Evolutionary conservation across 1,284 basidiomycete genomes (phyloP).

Genomic region (Hemileccinum hortonii): DNA sequence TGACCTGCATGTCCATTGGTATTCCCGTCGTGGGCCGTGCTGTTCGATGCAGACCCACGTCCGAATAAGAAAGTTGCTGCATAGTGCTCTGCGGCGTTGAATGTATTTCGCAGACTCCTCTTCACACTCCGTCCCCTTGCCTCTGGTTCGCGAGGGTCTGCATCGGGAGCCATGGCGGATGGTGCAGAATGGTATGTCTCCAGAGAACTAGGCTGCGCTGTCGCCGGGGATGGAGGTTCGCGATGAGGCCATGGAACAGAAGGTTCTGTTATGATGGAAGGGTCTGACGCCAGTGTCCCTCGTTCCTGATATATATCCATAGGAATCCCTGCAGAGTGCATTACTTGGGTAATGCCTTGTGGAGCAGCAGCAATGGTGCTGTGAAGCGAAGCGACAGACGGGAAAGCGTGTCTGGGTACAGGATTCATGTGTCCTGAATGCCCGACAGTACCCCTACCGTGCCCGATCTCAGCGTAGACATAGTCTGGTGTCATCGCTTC

Average conservation of each 20-base stretch:
- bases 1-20: slow-evolving; percentile 24
- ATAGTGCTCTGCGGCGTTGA: slow-evolving; percentile 67
- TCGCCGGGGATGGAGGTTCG: slow-evolving; percentile 26
- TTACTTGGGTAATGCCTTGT: slow-evolving; percentile 37
- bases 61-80: slow-evolving; percentile 65
- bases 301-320: slow-evolving; percentile 24
- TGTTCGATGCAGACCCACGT: slow-evolving; percentile 31
- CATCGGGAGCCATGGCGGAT: slow-evolving; percentile 36
- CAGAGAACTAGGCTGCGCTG: slow-evolving; percentile 17
- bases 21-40: slow-evolving; percentile 21
- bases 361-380: slow-evolving; percentile 19
- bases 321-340: slow-evolving; percentile 35
- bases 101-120: slow-evolving; percentile 60
- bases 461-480: slow-evolving; percentile 73
- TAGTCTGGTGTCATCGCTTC: slow-evolving; percentile 71
- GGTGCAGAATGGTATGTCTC: slow-evolving; percentile 47
- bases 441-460: slow-evolving; percentile 55
- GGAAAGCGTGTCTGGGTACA: slow-evolving; percentile 22
- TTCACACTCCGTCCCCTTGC: slow-evolving; percentile 58
- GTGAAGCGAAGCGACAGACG: slow-evolving; percentile 19
- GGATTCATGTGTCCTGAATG: slow-evolving; percentile 18
- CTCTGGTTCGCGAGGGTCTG: slow-evolving; percentile 36
- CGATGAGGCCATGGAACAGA: slow-evolving; percentile 28
- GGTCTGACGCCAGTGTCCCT: slow-evolving; percentile 7
- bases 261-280: slow-evolving; percentile 11